phyloP scores from a whole-genome alignment of 73 alveolate genomes.

The Uronychia setigera region DNA sequence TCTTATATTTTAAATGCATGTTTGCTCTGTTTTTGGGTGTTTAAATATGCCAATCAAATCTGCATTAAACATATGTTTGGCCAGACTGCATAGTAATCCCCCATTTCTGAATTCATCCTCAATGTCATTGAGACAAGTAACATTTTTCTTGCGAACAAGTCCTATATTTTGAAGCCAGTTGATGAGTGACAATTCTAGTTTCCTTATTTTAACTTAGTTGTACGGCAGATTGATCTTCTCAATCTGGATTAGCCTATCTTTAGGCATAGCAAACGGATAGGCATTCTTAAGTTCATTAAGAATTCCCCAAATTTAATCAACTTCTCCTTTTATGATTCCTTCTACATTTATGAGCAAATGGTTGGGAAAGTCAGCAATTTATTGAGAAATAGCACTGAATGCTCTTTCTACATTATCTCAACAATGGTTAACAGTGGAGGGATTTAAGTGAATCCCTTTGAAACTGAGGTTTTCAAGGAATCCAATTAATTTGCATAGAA shows the following conservation, averaged over 20 bases:
- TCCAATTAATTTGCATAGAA: slow-evolving; percentile 47
- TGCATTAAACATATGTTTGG: slow-evolving; percentile 20
- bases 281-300: slow-evolving; percentile 49
- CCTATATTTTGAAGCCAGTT: slow-evolving; percentile 56
- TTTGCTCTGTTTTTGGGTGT: slow-evolving; percentile 72
- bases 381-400: slow-evolving; percentile 21
- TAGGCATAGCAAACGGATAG: slow-evolving; percentile 59
- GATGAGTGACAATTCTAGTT: slow-evolving; percentile 54
- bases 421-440: slow-evolving; percentile 47
- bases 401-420: slow-evolving; percentile 59
- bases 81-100: slow-evolving; percentile 51
- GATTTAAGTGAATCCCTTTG: slow-evolving; percentile 26
- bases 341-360: slow-evolving; percentile 39
- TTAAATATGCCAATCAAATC: slow-evolving; percentile 51
- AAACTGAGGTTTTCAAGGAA: slow-evolving; percentile 50
- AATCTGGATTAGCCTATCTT: slow-evolving; percentile 6
- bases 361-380: slow-evolving; percentile 53
- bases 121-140: slow-evolving; percentile 29
- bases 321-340: slow-evolving; percentile 53
- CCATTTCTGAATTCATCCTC: slow-evolving; percentile 62
- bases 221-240: slow-evolving; percentile 43
- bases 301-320: slow-evolving; percentile 52
- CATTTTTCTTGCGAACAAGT: not conserved
- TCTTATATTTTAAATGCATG: slow-evolving; percentile 58
- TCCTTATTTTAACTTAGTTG: slow-evolving; percentile 21